Evolutionary conservation across 2,329 filamentous ascomycete species (phyloP), one percentile per base, ranked within the genome.

Genomic region (Verruconis gallopava): DNA sequence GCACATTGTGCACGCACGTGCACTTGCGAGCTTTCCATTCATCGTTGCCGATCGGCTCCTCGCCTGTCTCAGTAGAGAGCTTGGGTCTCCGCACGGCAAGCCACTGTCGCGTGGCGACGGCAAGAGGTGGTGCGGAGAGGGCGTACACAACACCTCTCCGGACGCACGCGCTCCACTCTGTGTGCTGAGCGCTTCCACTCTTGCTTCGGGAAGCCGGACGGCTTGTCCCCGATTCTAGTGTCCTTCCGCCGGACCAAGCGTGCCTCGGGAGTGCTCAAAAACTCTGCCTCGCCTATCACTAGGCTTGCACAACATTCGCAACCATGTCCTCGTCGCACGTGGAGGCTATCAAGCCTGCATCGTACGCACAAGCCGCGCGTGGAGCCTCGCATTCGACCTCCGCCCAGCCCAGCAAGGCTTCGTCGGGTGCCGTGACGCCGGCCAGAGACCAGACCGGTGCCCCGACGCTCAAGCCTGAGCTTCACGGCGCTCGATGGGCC

Each of bases 301-400:
- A n/a, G n/a, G n/a, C n/a, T n/a, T n/a, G n/a, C n/a, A n/a, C n/a
- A n/a, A n/a, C n/a, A n/a, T n/a, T n/a, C n/a, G n/a, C 25, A n/a
- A n/a, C n/a, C 25, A 30, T 30, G 9, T 9, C n/a, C 9, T 30
- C 25, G 25, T 9, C 25, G n/a, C 25, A 30, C 6, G 6, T n/a
- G n/a, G 25, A 30, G 25, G 25, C 25, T 30, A n/a, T 30, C 25
- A 30, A 30, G 25, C 25, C 25, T 9, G 25, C 25, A 9, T 30
- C 25, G 25, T 96, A 96, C 63, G 89, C 89, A 54, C 86, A 94
- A 72, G 89, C 89, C 57, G 89, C 89, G 46, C 91, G 91, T 63
- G 85, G 88, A 55, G 74, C 81, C 53, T 66, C 73, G 43, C 56
- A 69, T 41, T 55, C 66, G 43, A 55, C 66, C 40, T 59, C 67